Conservation (phyloP, 1,284 basidiomycete genomes). For the Schizopora paradoxa region DNA sequence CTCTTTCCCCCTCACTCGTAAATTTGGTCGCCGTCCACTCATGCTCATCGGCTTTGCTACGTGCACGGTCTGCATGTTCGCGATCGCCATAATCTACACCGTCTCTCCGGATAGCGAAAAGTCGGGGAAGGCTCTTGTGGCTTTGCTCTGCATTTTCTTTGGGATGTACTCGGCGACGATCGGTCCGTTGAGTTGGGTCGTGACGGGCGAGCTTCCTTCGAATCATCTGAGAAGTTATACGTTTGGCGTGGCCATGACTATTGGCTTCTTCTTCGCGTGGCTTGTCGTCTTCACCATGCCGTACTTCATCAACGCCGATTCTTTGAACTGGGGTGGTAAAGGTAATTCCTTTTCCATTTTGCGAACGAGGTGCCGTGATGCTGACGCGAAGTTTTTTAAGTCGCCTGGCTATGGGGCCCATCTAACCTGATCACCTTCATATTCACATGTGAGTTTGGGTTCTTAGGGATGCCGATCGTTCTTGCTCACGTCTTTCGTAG, state of each 20-base stretch:
- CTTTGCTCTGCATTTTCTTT: constrained; percentile 19
- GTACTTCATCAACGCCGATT: constrained; percentile 18
- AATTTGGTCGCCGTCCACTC: constrained; percentile 16
- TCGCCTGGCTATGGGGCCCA: constrained; percentile 19
- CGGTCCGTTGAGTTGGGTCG: constrained; percentile 17
- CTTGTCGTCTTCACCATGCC: constrained; percentile 19
- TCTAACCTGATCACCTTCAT: constrained; percentile 18
- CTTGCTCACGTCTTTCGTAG: constrained; percentile 2
- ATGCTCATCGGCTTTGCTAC: constrained; percentile 15
- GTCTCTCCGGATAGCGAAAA: constrained; percentile 3
- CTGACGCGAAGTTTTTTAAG: background rate
- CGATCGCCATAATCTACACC: constrained; percentile 18
- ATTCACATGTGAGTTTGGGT: constrained; percentile 17
- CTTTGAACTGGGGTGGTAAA: constrained; percentile 18
- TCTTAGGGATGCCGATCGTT: background rate
- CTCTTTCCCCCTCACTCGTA: constrained; percentile 13
- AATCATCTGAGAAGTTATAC: constrained; percentile 18
- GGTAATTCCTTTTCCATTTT: background rate
- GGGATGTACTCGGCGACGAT: constrained; percentile 17
- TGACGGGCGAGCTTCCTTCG: constrained; percentile 18
- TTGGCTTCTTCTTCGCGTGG: constrained; percentile 21
- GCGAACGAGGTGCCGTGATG: too few relatives aligned
- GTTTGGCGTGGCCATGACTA: constrained; percentile 17
- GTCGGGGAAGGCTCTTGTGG: constrained; percentile 18
- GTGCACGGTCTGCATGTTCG: constrained; percentile 12